Evolutionary conservation across 1,284 basidiomycete species (phyloP), one percentile per base, ranked within the genome.

Genomic region (Phlebopus sp.): DNA sequence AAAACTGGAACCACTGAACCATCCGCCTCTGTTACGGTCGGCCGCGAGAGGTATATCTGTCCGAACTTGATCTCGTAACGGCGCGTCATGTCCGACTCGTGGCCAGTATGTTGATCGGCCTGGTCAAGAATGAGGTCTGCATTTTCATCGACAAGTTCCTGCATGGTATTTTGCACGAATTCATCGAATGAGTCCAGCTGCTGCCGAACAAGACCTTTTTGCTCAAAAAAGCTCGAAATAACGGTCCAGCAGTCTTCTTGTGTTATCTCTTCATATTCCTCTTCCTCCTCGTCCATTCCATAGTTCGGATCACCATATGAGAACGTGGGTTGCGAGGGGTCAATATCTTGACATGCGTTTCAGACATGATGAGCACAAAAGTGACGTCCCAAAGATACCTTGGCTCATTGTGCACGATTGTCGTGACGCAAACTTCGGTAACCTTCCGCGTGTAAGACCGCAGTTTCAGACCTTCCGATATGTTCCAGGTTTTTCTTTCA

Each of bases 161-260:
- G 96, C 90, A 99, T 97, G n/a, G 95, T 98, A 64, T 97, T 98
- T 68, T 96, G 92, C 42, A 99, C 92, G 64, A 99, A 99, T 71
- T 99, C 97, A 69, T 99, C 95, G 73, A 97, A 99, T 25, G 92
- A 96, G 74, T 97, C 94, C 48, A 99, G 82, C 69, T 99, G 96
- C 69, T 99, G 97, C 46, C 93, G 84, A 49, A 99, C 97, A 51
- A 99, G 86, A 71, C 96, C 96, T 70, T 97, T 97, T 68, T 95
- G 90, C 54, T 92, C 88, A 68, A 99, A 99, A 76, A 97, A 99
- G 60, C 91, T 86, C 52, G 91, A 89, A 62, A 99, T 98, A 60
- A 97, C 84, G 37, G 87, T 88, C 94, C 94, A 97, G 66, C 92
- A 93, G 64, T 95, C 92, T 67, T 96, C 93, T 64, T 93, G 91